Conservation (phyloP, 2,329 filamentous ascomycete genomes). For the Fusarium devonianum region DNA sequence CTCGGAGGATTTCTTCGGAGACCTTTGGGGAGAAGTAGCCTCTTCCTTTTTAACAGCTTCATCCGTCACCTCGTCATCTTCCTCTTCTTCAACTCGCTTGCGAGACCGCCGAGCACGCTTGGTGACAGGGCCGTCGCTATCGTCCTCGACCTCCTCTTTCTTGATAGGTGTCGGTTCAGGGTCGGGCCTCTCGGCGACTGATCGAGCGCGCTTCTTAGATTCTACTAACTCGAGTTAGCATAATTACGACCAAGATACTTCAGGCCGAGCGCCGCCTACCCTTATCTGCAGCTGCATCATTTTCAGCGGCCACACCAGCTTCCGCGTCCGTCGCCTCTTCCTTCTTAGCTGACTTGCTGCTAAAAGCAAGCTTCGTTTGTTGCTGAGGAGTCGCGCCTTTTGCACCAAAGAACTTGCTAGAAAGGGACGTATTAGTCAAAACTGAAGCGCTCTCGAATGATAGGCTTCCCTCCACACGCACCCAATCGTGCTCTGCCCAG, state of each 20-base stretch:
- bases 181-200: slow-evolving; percentile 19
- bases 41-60: slow-evolving; percentile 40
- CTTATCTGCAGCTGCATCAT: slow-evolving; percentile 49
- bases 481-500: slow-evolving; percentile 77
- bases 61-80: slow-evolving; percentile 55
- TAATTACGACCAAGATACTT: background rate
- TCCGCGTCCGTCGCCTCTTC: slow-evolving; percentile 44
- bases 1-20: too few species aligned
- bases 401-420: slow-evolving; percentile 84
- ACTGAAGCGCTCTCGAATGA: background rate
- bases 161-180: slow-evolving; percentile 36
- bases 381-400: slow-evolving; percentile 65
- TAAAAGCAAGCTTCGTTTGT: slow-evolving; percentile 82
- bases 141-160: slow-evolving; percentile 55
- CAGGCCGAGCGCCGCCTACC: slow-evolving; percentile 41
- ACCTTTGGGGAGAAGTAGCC: slow-evolving; percentile 12
- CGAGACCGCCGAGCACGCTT: slow-evolving; percentile 63
- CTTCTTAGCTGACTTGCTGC: slow-evolving; percentile 59
- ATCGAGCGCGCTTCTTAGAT: slow-evolving; percentile 56
- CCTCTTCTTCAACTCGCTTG: slow-evolving; percentile 60
- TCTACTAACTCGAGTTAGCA: slow-evolving; percentile 43
- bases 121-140: slow-evolving; percentile 65
- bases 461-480: slow-evolving; percentile 52
- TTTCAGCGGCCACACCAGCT: slow-evolving; percentile 44
- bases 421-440: slow-evolving; percentile 9